Evolutionary conservation across 2,329 filamentous ascomycete species (phyloP).

Genomic region (Apiospora sp.): DNA sequence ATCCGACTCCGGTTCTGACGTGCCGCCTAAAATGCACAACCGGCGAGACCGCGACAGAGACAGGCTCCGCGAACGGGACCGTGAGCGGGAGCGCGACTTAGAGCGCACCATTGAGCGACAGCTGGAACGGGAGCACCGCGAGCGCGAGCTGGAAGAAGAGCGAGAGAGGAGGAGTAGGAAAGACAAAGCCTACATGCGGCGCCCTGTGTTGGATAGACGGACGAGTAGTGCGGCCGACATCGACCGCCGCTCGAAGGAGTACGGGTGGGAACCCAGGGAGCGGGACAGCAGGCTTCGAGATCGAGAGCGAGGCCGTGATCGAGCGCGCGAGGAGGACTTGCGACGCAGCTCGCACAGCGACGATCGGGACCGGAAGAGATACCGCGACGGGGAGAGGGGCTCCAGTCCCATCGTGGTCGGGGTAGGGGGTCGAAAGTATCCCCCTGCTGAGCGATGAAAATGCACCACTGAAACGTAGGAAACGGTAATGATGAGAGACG

Average conservation of each 20-base stretch:
- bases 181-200: constrained; percentile 37
- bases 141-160: constrained; percentile 32
- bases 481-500: not conserved
- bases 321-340: constrained; percentile 42
- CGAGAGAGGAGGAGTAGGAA: constrained; percentile 37
- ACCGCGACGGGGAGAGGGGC: constrained; percentile 33
- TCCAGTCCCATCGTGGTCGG: constrained; percentile 32
- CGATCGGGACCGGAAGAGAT: constrained; percentile 37
- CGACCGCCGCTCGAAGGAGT: constrained; percentile 38
- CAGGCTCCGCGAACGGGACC: constrained; percentile 28
- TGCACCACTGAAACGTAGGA: not conserved
- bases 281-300: constrained; percentile 29
- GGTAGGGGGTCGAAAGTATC: constrained; percentile 41
- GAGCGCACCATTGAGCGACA: constrained; percentile 36
- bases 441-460: constrained; percentile 29
- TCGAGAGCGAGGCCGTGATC: constrained; percentile 38
- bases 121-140: constrained; percentile 33
- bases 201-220: constrained; percentile 37
- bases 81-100: constrained; percentile 36
- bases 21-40: constrained; percentile 33
- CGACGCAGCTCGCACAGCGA: constrained; percentile 40
- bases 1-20: constrained; percentile 39
- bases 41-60: constrained; percentile 28
- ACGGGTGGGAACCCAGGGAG: constrained; percentile 35
- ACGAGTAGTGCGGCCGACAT: constrained; percentile 43